Base-by-base conservation (phyloP, 2,329 filamentous ascomycete genomes). In the Triangularia setosa region DNA sequence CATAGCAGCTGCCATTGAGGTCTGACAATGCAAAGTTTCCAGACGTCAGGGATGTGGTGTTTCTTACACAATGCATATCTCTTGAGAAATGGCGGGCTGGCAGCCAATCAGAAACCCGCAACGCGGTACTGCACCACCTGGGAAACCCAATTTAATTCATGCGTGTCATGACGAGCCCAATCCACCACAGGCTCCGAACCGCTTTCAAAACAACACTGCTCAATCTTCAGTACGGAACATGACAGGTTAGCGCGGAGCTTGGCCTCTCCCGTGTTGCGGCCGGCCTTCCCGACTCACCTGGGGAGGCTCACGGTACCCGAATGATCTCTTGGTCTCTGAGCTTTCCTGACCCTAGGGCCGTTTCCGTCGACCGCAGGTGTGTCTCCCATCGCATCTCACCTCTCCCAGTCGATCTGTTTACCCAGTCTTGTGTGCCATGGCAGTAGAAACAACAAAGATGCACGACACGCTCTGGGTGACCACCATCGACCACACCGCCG, bases 41-140 rank as follows among this genome's bases (percentile, higher is more conserved):
- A 25, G 57, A 61, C 33, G 53, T 61, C 62, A 61, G 58, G 56
- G 18, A 58, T 56, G 57, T 61, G 63, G 65, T 66, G 62, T 60
- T 53, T 65, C 61, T 65, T 64, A 60, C 67, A 59, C 64, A 65
- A 68, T 61, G 64, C 64, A 58, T 58, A 65, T 65, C 62, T 58
- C 56, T 55, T 60, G 62, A 60, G 62, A 60, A 53, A 58, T 58
- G 70, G 68, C 69, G 61, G 60, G 60, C 56, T 48, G 56, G 44
- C 64, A 66, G 69, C 76, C 76, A 78, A 78, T 77, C 73, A 77
- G 64, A 54, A 66, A 57, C 54, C 64, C 62, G 64, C 65, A 69
- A 77, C 76, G 75, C 75, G 75, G 67, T 76, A 68, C 71, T 74
- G 75, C 75, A 77, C 75, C 74, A 72, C 73, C 71, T 72, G 58